Evolutionary conservation across 805 yeast species (phyloP), one percentile per base, ranked within the genome.

Genomic region (Jamesozyma lodderae): DNA sequence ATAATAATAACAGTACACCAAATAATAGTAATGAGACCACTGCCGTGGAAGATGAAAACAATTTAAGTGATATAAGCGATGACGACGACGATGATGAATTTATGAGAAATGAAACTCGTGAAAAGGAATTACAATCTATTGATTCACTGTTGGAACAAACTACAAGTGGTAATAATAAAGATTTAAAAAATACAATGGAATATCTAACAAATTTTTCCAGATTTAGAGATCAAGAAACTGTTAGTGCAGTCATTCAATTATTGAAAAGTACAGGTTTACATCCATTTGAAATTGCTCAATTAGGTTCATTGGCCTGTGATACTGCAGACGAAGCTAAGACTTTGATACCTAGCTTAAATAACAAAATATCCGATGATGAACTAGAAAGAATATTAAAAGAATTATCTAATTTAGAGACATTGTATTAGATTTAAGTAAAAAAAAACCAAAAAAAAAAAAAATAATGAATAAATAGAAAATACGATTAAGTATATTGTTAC

Each of bases 301-400:
- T 69, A 41, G 90, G 94, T 0, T 84, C 94, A 3, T 69, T 90
- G 44, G 82, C 92, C 22, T 88, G 96, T 63, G 98, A 90, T 55
- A 96, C 90, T 45, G 87, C 94, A 5, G 98, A 84, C 55, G 98
- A 92, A 67, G 97, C 97, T 26, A 85, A 85, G 63, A 84, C 96
- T 14, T 69, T 92, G 53, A 80, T 92, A 41, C 96, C 98, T 33
- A 82, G 95, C 60, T 70, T 92, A 55, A 72, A 75, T 18, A 76
- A 72, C 43, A 88, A 88, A 60, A 86, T 83, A 37, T 74, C 82
- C 8, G 94, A 87, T 47, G 82, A 83, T 31, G 96, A 88, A 55
- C 66, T 92, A 42, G 95, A 87, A 60, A 78, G 84, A 34, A 72
- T 90, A 40, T 69, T 92, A 49, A 94, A 88, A 48, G 96, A 92